Evolutionary conservation across 2,329 filamentous ascomycete species (phyloP), one percentile per base, ranked within the genome.

Genomic region (Pseudopithomyces chartarum): DNA sequence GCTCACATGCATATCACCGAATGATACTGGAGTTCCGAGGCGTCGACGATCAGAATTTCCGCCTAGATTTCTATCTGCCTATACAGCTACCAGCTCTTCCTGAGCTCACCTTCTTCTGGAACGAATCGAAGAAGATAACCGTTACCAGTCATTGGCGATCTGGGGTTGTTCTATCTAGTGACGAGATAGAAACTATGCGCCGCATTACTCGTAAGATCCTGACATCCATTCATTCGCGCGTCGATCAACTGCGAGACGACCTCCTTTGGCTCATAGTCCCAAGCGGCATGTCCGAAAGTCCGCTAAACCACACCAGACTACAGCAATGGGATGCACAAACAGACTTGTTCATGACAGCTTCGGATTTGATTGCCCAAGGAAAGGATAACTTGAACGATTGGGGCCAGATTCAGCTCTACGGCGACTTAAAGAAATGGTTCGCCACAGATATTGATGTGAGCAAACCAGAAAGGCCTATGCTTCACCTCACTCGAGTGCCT

Each of bases 401-500:
- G 67, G 73, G 71, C 13, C 29, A 71, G 3, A 49, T 73, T 17
- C 60, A 55, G 7, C 39, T 63, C 10, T 44, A 50, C 34, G 67
- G 64, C 15, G 68, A 71, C 26, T n/a, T n/a, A 3, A 58, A 60
- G 32, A 67, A 61, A 42, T 74, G 63, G 40, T 63, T 73, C 7
- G 53, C 55, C 11, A 50, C 44, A 49, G 29, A n/a, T 15, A 55
- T 65, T 33, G 12, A 52, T 5, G 15, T 45, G 11, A 32, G 38
- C 13, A 26, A 29, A 20, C 23, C 43, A 33, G 38, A 8, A n/a
- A n/a, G n/a, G 11, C 19, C 39, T 10, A 52, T 38, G 6, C 53
- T 75, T 13, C 57, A 67, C 43, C 62, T 59, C 8, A 57, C 62
- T 7, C 56, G 65, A 40, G 85, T 85, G 70, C 82, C 85, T 0